phyloP scores from a whole-genome alignment of 192 early-diverging fungal genomes.

The Podila horticola region DNA sequence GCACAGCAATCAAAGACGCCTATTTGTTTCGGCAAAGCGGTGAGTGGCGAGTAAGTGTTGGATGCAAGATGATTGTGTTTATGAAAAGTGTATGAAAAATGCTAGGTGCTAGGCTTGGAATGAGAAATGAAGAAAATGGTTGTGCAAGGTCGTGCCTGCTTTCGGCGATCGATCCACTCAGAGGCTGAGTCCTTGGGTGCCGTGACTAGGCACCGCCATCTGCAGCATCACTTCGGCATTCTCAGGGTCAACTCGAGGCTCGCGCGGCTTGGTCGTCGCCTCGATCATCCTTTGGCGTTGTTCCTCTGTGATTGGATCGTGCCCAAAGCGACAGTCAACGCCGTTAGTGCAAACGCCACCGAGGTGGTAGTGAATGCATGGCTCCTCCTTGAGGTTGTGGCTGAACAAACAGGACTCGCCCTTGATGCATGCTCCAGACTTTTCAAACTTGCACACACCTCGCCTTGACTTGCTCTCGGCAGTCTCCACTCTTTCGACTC shows the following conservation, averaged over 20 bases:
- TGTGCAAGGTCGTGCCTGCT: background rate
- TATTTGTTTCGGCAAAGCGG: no score
- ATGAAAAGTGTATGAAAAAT: background rate
- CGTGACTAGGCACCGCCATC: conserved; percentile 5
- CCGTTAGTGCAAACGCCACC: conserved; percentile 6
- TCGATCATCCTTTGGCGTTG: conserved; percentile 6
- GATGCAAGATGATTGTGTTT: no score
- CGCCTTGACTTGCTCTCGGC: conserved; percentile 8
- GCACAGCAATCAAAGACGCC: no score
- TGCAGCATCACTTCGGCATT: background rate
- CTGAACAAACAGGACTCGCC: conserved; percentile 17
- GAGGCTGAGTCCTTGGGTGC: conserved; percentile 7
- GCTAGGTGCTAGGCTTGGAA: background rate
- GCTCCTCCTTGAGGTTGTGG: conserved; percentile 23
- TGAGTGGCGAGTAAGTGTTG: no score
- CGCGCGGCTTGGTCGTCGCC: background rate
- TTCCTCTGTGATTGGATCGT: conserved; percentile 16
- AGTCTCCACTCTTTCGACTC: background rate
- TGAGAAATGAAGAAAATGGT: background rate
- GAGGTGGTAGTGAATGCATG: conserved; percentile 23
- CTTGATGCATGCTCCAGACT: conserved; percentile 18
- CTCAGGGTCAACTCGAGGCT: background rate
- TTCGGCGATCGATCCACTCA: background rate
- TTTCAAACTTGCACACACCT: conserved; percentile 25
- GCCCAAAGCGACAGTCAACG: conserved; percentile 15